Evolutionary conservation across 2,329 filamentous ascomycete species (phyloP), one percentile per base, ranked within the genome.

Genomic region (Tolypocladium inflatum): DNA sequence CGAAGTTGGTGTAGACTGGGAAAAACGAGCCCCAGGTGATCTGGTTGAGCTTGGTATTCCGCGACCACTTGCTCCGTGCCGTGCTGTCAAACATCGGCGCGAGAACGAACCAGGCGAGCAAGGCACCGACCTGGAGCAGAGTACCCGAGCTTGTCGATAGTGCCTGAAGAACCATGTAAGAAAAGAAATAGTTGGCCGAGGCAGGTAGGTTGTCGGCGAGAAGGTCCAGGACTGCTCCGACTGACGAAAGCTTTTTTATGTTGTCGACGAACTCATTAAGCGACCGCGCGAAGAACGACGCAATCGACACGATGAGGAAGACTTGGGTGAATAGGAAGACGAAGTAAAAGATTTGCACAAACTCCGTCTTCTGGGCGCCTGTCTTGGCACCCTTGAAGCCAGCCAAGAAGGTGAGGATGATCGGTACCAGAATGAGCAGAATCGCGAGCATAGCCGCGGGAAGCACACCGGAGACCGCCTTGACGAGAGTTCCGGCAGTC

Each of bases 181-280:
- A 93, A 79, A 97, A 97, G 78, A 97, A 99, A 73, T 97, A 99
- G 69, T 97, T 96, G 65, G 91, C 89, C 0, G 92, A 88, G 64
- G 85, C 89, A 2, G 94, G 94, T 6, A 99, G 76, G 60, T 92
- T 94, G 13, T 78, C 71, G 0, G 93, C 93, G 35, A 99, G 76
- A 0, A 89, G 79, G 21, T 83, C 72, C 0, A 94, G 84, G 58
- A 95, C 83, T 42, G 80, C 80, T n/a, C 77, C 74, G 9, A 90
- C 85, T 52, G 90, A 80, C 3, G 67, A 51, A 4, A 80, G 60
- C 26, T 70, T 43, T 11, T 73, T 67, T 9, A 80, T 63, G 33
- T 81, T 73, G 41, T 83, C 72, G 4, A 88, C 77, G 13, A 94
- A 70, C n/a, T 82, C 77, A 21, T 83, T 75, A 50, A 93, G 78